These are phyloP conservation scores for Yarrowia deformans DNA, from an alignment of 805 yeast genomes.

Conservation along the genomic window DNA sequence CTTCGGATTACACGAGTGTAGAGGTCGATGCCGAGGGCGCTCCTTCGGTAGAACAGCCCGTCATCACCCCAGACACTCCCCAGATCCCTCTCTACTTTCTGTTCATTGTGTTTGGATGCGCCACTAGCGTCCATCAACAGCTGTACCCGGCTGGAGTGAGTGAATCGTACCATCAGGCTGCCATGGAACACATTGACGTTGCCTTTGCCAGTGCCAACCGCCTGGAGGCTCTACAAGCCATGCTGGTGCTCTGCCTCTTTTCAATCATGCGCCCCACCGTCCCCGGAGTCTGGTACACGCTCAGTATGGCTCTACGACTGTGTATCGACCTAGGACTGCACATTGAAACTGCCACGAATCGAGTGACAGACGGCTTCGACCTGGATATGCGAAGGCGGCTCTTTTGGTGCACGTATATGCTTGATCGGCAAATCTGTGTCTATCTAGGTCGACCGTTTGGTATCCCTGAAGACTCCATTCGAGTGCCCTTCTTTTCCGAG, in stretches of 20 bases:
- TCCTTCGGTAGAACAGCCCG: conserved; percentile 1
- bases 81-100: conserved; percentile 58
- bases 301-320: conserved; percentile 79
- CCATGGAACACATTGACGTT: conserved; percentile 63
- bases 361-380: conserved; percentile 7
- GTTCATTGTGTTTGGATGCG: conserved; percentile 79
- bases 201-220: conserved; percentile 66
- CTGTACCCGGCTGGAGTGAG: conserved; percentile 70
- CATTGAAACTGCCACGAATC: conserved; percentile 56
- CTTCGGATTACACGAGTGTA: conserved; percentile 44
- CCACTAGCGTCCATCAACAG: conserved; percentile 75
- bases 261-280: conserved; percentile 87
- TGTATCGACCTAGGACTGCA: conserved; percentile 88
- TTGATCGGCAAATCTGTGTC: conserved; percentile 86
- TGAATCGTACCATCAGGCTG: conserved; percentile 73
- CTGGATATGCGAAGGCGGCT: conserved; percentile 75
- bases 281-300: conserved; percentile 92
- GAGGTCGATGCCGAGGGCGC: conserved; percentile 26
- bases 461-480: conserved; percentile 80
- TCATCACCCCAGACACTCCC: conserved; percentile 13
- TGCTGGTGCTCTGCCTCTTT: conserved; percentile 70
- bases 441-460: conserved; percentile 89
- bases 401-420: conserved; percentile 88
- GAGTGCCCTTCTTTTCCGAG: conserved; percentile 73
- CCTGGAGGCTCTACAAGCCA: conserved; percentile 75